A percentile compares a stretch with the other conserved stretches of the same genome.
Evolutionary conservation across 352 stramenopile species (phyloP).

Genomic region (Phytophthora pinifolia): DNA sequence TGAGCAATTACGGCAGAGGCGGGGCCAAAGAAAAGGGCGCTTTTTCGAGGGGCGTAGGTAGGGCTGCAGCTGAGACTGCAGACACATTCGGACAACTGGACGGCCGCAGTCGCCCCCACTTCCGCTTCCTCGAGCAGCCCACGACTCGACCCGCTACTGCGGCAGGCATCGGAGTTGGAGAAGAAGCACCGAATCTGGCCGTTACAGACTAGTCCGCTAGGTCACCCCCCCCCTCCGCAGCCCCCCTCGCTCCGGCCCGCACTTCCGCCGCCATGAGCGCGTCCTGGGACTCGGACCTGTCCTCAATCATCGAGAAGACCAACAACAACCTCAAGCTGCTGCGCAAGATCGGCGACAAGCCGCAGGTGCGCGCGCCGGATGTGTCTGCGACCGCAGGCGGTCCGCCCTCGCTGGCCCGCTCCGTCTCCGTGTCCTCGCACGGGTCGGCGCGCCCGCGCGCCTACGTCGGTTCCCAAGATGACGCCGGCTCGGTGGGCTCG

Average conservation of each 20-base stretch:
- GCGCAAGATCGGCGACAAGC: constrained; percentile 78
- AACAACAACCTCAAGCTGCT: constrained; percentile 87
- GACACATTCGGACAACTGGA: constrained; percentile 16
- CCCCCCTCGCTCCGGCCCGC: background rate
- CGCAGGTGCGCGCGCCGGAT: constrained; percentile 44
- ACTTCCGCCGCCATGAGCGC: constrained; percentile 51
- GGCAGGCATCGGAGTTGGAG: no score
- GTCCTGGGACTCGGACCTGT: constrained; percentile 83
- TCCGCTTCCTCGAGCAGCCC: constrained; percentile 7
- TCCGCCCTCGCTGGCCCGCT: constrained; percentile 12
- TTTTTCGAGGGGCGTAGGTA: no score
- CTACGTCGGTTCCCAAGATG: constrained; percentile 32
- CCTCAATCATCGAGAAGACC: constrained; percentile 88
- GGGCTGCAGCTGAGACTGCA: background rate
- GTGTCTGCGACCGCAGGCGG: constrained; percentile 32
- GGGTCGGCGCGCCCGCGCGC: constrained; percentile 23
- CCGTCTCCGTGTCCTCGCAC: constrained; percentile 20
- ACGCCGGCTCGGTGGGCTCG: constrained; percentile 26
- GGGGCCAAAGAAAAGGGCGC: constrained; percentile 12
- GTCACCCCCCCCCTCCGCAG: no score
- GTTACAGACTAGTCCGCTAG: no score
- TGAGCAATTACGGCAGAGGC: constrained; percentile 5
- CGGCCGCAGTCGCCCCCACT: constrained; percentile 8
- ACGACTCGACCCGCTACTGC: no score
- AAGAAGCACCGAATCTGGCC: constrained; percentile 4